Base-by-base conservation (phyloP, 2,329 filamentous ascomycete genomes). In the Didymella pomorum region DNA sequence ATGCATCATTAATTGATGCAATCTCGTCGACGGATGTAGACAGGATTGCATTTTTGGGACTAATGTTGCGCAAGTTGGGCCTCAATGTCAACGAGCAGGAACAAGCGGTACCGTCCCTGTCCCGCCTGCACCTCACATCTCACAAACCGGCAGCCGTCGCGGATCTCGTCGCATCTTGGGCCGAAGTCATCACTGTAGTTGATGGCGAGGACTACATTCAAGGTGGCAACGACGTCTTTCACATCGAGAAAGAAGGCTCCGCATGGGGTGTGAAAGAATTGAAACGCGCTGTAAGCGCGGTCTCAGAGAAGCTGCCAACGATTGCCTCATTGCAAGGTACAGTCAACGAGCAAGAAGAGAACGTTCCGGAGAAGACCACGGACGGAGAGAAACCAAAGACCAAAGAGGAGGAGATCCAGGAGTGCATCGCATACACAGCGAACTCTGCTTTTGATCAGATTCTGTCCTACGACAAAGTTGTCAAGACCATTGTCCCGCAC, bases 201-300 rank as follows among this genome's bases (percentile, higher is more conserved):
- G 84, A 88, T 37, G 86, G 84, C 1, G 83, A 89, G 57, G 87
- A 92, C 65, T 87, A 88, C 69, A 88, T 98, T 71, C 88, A 87
- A 67, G 92, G 87, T 56, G 91, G 93, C 63, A 89, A 90, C 61
- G 94, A 98, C 69, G 89, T 86, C 0, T 98, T 98, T 72, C 86
- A 87, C 53, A 80, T 97, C 31, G 86, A 93, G 67, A 90, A 87
- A 44, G 83, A 86, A 5, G 82, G 84, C 11, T 87, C 86, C 26
- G 55, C 58, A 1, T 77, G 71, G 72, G 62, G 62, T 14, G 61
- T 76, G 0, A 61, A 67, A 23, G 70, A 67, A 12, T 41, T 77
- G 26, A 74, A 79, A 20, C 73, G 72, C 31, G 68, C 70, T 16
- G 76, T 80, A 4, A 66, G 68, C 33, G 67, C 62, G 3, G 67